Conservation (phyloP, 148 eudicot species). For the Dianthus caryophyllus region DNA sequence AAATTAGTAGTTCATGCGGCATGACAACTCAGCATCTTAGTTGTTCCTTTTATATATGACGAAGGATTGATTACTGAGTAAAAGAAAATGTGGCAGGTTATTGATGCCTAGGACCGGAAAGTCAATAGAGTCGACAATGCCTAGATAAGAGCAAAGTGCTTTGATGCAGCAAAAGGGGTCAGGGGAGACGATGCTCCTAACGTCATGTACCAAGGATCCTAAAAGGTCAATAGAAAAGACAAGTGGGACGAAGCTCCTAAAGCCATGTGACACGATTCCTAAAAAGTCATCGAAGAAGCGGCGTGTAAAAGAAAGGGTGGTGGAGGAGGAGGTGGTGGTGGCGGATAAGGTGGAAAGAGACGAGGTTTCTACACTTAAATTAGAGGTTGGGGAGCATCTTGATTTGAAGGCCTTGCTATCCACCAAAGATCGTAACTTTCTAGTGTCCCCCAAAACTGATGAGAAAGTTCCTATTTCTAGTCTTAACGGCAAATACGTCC, state of each 20-base stretch:
- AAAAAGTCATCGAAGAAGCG: too few species aligned
- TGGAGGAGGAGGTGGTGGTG: too few species aligned
- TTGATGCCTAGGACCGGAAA: background rate
- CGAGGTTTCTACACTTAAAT: too few species aligned
- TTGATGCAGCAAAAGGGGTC: background rate
- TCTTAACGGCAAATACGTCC: background rate
- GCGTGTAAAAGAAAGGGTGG: background rate
- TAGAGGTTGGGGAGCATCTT: too few species aligned
- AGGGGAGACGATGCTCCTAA: background rate
- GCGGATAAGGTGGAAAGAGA: too few species aligned
- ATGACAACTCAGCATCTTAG: background rate
- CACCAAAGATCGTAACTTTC: too few species aligned
- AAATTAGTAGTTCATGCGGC: background rate
- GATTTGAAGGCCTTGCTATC: too few species aligned
- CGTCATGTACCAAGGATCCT: background rate
- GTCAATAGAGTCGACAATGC: background rate
- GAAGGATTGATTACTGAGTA: background rate
- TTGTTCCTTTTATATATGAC: background rate
- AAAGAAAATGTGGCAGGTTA: background rate
- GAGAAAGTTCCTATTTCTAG: background rate
- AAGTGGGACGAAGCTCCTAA: background rate
- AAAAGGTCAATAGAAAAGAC: background rate
- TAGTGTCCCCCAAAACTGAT: background rate
- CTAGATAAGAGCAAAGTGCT: background rate
- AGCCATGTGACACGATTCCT: background rate